Percentiles rank a stretch among this genome's conserved stretches.
Conservation (phyloP, 2,329 filamentous ascomycete species). For the Aspergillus sojae region DNA sequence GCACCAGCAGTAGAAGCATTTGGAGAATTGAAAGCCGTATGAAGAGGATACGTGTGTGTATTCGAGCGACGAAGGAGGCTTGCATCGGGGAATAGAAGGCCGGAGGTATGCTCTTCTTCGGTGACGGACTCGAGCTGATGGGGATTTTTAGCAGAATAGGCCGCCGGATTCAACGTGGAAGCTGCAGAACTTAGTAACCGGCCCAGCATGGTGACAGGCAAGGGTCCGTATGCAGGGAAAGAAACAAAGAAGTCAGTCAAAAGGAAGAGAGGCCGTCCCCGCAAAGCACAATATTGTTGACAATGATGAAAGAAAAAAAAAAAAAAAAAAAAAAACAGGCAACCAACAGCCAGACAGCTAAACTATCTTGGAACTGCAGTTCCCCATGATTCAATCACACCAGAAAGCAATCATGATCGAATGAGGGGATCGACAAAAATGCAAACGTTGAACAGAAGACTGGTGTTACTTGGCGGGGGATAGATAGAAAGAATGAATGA, state of each 20-base stretch:
- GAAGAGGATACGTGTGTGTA: slow-evolving; percentile 44
- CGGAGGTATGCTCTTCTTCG: slow-evolving; percentile 53
- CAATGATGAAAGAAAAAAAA: background rate
- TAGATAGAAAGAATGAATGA: background rate
- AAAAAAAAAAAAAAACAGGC: slow-evolving; percentile 3
- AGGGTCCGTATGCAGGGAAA: slow-evolving; percentile 18
- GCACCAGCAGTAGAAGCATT: slow-evolving; percentile 45
- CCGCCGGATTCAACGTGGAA: slow-evolving; percentile 46
- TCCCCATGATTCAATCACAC: slow-evolving; percentile 37
- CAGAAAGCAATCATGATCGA: slow-evolving; percentile 31
- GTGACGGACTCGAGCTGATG: slow-evolving; percentile 50
- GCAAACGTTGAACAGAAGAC: background rate
- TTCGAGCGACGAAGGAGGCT: slow-evolving; percentile 45
- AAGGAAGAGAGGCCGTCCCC: slow-evolving; percentile 9
- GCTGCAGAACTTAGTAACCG: slow-evolving; percentile 48
- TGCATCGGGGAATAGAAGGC: slow-evolving; percentile 50
- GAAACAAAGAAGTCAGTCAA: slow-evolving; percentile 10
- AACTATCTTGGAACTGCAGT: slow-evolving; percentile 32
- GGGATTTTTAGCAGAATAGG: slow-evolving; percentile 40
- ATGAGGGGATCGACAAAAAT: slow-evolving; percentile 6
- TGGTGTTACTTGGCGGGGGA: background rate
- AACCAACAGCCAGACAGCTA: slow-evolving; percentile 31
- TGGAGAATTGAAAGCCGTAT: slow-evolving; percentile 46
- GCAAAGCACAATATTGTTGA: background rate
- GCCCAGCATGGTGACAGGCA: slow-evolving; percentile 42